phyloP scores from a whole-genome alignment of 1,284 basidiomycete species.

The Jaminaea rosea region DNA sequence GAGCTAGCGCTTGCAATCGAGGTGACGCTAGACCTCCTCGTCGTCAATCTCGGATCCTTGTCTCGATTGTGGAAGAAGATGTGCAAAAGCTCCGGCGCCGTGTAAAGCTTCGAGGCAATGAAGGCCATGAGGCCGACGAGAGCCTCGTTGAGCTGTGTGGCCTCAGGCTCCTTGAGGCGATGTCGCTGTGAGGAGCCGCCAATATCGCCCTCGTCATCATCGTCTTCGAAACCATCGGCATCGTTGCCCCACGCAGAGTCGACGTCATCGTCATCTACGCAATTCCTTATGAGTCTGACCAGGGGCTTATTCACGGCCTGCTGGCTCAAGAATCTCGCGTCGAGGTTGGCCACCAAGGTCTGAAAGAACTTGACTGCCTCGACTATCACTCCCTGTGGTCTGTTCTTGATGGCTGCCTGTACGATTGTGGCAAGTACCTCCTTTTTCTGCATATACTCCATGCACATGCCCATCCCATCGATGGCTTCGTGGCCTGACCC shows the following conservation, averaged over 20 bases:
- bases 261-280: constrained; percentile 67
- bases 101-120: constrained; percentile 34
- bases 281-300: constrained; percentile 71
- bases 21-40: background rate
- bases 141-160: constrained; percentile 18
- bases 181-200: constrained; percentile 8
- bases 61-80: constrained; percentile 26
- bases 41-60: background rate
- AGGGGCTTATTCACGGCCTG: constrained; percentile 64
- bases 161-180: no score
- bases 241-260: background rate
- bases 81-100: constrained; percentile 31
- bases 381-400: constrained; percentile 34
- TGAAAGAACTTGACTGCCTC: constrained; percentile 40
- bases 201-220: constrained; percentile 5
- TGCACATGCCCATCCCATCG: constrained; percentile 58
- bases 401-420: constrained; percentile 32
- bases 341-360: constrained; percentile 41
- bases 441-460: constrained; percentile 84
- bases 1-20: background rate
- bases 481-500: constrained; percentile 66
- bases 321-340: constrained; percentile 39
- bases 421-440: constrained; percentile 48
- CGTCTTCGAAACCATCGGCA: constrained; percentile 10
- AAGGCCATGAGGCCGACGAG: constrained; percentile 41